These are phyloP conservation scores for Rhynchosporium secalis DNA, from an alignment of 2,329 filamentous ascomycete genomes.

Conservation along the genomic window DNA sequence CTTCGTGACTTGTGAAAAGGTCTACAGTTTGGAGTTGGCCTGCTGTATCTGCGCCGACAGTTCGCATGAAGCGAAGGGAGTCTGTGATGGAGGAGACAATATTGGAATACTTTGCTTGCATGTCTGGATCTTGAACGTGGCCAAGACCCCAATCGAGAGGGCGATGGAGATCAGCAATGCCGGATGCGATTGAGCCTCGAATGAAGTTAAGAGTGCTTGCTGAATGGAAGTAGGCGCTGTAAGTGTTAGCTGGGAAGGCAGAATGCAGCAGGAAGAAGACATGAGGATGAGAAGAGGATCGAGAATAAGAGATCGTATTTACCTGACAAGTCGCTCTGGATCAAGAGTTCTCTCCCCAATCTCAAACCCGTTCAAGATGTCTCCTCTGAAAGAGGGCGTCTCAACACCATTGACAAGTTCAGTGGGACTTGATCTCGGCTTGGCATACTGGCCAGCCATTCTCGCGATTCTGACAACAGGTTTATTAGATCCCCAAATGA, in stretches of 20 bases:
- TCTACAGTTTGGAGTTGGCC: constrained; percentile 88
- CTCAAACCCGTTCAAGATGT: constrained; percentile 90
- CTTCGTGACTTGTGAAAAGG: constrained; percentile 93
- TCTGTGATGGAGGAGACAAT: constrained; percentile 88
- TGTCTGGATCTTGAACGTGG: constrained; percentile 78
- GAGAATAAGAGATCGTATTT: constrained; percentile 31
- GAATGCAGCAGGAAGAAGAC: neutral
- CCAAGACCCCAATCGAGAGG: constrained; percentile 94
- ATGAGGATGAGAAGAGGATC: neutral
- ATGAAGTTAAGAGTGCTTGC: constrained; percentile 94
- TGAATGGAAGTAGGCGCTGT: constrained; percentile 89
- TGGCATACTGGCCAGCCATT: constrained; percentile 97
- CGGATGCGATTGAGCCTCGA: constrained; percentile 77
- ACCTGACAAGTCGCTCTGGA: constrained; percentile 76
- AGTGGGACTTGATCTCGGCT: constrained; percentile 85
- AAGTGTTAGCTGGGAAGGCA: constrained; percentile 16
- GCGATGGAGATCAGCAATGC: constrained; percentile 89
- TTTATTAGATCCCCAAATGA: constrained; percentile 82
- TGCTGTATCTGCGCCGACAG: constrained; percentile 84
- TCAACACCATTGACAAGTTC: constrained; percentile 78
- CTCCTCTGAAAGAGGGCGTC: constrained; percentile 88
- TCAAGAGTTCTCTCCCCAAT: constrained; percentile 76
- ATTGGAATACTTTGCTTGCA: constrained; percentile 81
- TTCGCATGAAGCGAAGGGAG: constrained; percentile 90
- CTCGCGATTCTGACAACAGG: constrained; percentile 91